Evolutionary conservation across 148 eudicot genomes (phyloP), one percentile per base, ranked within the genome.

Genomic region (Camellia sinensis): DNA sequence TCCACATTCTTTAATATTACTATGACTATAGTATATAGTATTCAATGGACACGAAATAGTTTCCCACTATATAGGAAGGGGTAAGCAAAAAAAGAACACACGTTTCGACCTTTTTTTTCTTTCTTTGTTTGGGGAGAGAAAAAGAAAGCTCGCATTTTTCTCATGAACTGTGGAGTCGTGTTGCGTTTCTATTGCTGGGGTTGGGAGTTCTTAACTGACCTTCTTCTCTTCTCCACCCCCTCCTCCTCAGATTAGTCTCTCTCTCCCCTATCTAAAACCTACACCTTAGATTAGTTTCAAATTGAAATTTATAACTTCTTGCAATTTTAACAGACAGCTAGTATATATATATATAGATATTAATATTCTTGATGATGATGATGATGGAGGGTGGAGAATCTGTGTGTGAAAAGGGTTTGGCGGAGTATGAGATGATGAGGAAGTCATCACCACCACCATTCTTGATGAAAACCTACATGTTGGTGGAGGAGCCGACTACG

Each of bases 151-250:
- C 83, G 85, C 80, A 88, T 91, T 91, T 71, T 79, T 89, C 91
- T 92, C 90, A 92, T 92, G 98, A 94, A 92, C 91, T 82, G 83
- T 81, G 91, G 86, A 77, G 86, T 92, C 84, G 93, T 91, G 82
- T 89, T 85, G 87, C 93, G 96, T 44, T 95, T 93, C 87, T 91
- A 89, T 69, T 93, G 97, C 61, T 92, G 98, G 94, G 86, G 86
- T 74, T 92, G 95, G 97, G 91, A 90, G 76, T 92, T 91, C 84
- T 86, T 94, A 87, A 94, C 97, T 63, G 90, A 97, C 82, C 97
- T 90, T 83, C 97, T 94, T 86, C 92, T 89, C 83, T 93, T 93
- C 90, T 85, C 90, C 14, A 2, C 86, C 69, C 7, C 19, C 81
- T 12, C 19, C 61, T 37, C 18, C 22, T 69, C 48, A 21, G 18